Evolutionary conservation across 352 stramenopile species (phyloP).

Genomic region (Globisporangium mamillatum): DNA sequence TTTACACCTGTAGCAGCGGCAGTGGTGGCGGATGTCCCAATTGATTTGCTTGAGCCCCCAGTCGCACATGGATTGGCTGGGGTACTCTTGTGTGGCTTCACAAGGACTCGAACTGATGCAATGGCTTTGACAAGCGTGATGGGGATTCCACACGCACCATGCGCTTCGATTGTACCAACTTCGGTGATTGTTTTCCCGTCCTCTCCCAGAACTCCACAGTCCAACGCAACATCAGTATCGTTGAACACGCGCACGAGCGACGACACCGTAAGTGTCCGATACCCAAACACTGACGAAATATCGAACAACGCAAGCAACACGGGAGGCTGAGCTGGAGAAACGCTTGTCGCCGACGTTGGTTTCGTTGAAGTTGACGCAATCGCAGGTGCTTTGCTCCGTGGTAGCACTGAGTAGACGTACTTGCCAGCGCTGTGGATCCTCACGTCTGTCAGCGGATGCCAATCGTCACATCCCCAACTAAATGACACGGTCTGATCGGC

Average conservation of each 20-base stretch:
- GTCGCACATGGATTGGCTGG: neutral
- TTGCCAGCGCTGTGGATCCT: constrained; percentile 74
- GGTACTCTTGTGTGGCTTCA: constrained; percentile 40
- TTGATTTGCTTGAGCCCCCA: neutral
- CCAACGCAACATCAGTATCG: constrained; percentile 52
- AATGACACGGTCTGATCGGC: constrained; percentile 79
- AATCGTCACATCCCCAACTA: constrained; percentile 62
- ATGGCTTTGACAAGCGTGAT: constrained; percentile 62
- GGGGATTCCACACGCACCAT: constrained; percentile 58
- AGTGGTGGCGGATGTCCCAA: neutral
- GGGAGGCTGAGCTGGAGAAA: constrained; percentile 12
- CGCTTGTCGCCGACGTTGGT: neutral
- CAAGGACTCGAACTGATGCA: constrained; percentile 54
- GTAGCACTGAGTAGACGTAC: constrained; percentile 70
- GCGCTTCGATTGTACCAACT: constrained; percentile 60
- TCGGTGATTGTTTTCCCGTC: constrained; percentile 59
- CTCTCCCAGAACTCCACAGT: constrained; percentile 53
- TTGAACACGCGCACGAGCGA: constrained; percentile 80
- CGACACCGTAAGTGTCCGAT: constrained; percentile 76
- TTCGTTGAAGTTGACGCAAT: neutral
- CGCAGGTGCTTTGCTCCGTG: constrained; percentile 12
- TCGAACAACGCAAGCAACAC: constrained; percentile 70
- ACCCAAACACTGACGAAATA: constrained; percentile 64
- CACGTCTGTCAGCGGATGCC: constrained; percentile 74
- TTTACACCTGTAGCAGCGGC: constrained; percentile 19